phyloP scores from a whole-genome alignment of 306 rosid species.

The Acacia confusa region DNA sequence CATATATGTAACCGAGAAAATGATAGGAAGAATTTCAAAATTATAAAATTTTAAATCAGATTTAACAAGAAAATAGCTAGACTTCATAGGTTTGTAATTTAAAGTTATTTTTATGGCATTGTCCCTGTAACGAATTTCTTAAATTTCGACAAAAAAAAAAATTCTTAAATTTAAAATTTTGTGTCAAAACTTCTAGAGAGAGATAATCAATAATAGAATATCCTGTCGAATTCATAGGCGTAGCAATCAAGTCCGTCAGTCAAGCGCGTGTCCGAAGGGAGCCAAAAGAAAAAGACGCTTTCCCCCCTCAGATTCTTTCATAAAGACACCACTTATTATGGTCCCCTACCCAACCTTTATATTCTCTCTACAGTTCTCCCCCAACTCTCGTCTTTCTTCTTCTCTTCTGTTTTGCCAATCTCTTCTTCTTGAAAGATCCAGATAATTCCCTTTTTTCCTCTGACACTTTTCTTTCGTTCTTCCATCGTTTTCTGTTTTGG shows the following conservation, averaged over 20 bases:
- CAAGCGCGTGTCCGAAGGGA: constrained; percentile 33
- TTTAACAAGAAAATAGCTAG: no score
- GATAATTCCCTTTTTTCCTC: constrained; percentile 18
- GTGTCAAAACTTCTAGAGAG: background rate
- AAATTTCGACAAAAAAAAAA: no score
- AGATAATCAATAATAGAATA: background rate
- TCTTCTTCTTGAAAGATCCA: constrained; percentile 17
- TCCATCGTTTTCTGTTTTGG: constrained; percentile 21
- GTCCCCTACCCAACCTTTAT: constrained; percentile 13
- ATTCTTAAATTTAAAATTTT: no score
- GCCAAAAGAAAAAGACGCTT: constrained; percentile 8
- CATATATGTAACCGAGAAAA: no score
- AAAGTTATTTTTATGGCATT: no score
- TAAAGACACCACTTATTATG: background rate
- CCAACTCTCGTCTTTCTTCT: background rate
- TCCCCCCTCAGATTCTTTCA: constrained; percentile 19
- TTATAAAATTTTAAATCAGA: no score
- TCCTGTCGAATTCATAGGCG: background rate
- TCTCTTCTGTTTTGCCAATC: constrained; percentile 11
- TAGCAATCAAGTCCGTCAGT: constrained; percentile 15
- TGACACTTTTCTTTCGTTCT: background rate
- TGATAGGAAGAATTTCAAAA: no score
- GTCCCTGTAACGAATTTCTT: no score
- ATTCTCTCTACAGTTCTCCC: background rate
- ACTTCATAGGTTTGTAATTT: no score